These are phyloP conservation scores for Phaeophleospora eucalypticola DNA, from an alignment of 2,329 filamentous ascomycete species.

Conservation along the genomic window DNA sequence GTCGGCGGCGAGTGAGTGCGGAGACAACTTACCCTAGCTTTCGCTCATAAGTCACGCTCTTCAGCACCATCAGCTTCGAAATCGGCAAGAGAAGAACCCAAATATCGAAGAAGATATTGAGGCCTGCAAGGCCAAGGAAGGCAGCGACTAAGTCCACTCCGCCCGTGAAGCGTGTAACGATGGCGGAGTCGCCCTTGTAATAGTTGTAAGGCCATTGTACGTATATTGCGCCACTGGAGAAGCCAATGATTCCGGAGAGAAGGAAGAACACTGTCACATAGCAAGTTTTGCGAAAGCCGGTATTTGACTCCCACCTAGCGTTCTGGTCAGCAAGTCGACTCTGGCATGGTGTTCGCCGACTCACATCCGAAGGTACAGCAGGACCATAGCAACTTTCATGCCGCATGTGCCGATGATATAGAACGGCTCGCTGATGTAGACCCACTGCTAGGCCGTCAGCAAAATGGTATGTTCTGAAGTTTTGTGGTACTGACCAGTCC, in stretches of 20 bases:
- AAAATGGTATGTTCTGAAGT: background rate
- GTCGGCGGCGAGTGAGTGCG: background rate
- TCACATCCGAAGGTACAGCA: conserved; percentile 13
- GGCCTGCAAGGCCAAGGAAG: conserved; percentile 5
- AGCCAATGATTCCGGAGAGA: conserved; percentile 1
- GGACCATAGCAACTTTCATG: conserved; percentile 11
- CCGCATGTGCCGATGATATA: conserved; percentile 12
- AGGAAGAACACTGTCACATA: conserved; percentile 6
- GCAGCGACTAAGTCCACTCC: conserved; percentile 7
- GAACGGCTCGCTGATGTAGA: conserved; percentile 13
- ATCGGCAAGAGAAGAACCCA: conserved; percentile 14
- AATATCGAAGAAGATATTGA: conserved; percentile 12
- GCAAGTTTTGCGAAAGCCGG: conserved; percentile 12
- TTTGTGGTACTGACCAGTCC: background rate
- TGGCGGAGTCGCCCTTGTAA: conserved; percentile 10
- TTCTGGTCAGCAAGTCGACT: background rate
- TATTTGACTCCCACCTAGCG: conserved; percentile 14
- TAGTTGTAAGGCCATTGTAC: conserved; percentile 9
- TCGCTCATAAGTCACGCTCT: conserved; percentile 5
- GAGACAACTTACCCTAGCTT: background rate
- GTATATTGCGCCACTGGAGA: conserved; percentile 5
- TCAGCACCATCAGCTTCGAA: conserved; percentile 10
- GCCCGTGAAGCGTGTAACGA: conserved; percentile 1
- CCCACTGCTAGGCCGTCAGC: conserved; percentile 1
- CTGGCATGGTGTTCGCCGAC: background rate